Conservation (phyloP, 495 filamentous ascomycete genomes). For the Lophiostoma macrostomum region DNA sequence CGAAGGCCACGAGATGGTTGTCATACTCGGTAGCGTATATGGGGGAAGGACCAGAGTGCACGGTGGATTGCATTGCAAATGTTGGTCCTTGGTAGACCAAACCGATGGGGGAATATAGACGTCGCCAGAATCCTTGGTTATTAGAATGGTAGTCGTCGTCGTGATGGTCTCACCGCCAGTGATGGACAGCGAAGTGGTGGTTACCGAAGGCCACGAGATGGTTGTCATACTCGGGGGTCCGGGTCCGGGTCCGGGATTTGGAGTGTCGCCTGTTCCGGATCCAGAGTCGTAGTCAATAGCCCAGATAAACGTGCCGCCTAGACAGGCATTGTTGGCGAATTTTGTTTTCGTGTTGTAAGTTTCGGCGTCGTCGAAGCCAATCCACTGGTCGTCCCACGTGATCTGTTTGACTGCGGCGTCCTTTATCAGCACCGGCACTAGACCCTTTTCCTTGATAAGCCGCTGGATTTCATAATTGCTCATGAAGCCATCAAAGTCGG, state of each 20-base stretch:
- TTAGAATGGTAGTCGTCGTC: too few species aligned
- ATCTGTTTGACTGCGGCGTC: slow-evolving; percentile 15
- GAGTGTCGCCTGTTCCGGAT: neutral
- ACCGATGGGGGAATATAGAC: too few species aligned
- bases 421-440: slow-evolving; percentile 23
- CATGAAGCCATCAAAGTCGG: slow-evolving; percentile 8
- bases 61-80: neutral
- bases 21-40: neutral
- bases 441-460: slow-evolving; percentile 31
- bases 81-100: too few species aligned
- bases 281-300: slow-evolving; percentile 37
- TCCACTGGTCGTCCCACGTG: slow-evolving; percentile 37
- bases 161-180: too few species aligned
- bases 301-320: slow-evolving; percentile 44
- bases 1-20: slow-evolving; percentile 4
- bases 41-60: slow-evolving; percentile 3
- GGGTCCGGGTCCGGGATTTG: too few species aligned
- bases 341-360: slow-evolving; percentile 33
- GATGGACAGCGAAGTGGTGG: too few species aligned
- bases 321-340: slow-evolving; percentile 34
- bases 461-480: slow-evolving; percentile 1
- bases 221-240: too few species aligned
- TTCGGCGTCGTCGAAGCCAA: slow-evolving; percentile 40
- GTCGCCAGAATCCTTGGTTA: too few species aligned
- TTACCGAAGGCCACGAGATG: too few species aligned